Percentiles rank a stretch among this genome's conserved stretches.
These are phyloP conservation scores for Thamnidium elegans DNA, from an alignment of 192 early-diverging fungal species.

Conservation along the genomic window DNA sequence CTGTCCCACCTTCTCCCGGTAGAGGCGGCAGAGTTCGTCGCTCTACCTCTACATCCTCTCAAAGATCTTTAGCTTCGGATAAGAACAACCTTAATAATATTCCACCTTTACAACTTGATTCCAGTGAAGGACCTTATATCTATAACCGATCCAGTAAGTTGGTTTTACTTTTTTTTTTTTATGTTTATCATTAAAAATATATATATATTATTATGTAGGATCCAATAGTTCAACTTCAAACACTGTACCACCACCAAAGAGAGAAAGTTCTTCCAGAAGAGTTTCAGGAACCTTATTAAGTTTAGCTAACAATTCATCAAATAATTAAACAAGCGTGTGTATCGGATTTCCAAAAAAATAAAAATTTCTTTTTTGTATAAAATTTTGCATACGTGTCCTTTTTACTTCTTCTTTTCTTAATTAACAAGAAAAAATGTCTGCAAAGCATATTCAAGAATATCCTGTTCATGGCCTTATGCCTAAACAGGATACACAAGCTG, in stretches of 20 bases:
- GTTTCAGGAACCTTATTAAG: constrained; percentile 25
- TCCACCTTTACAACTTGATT: constrained; percentile 29
- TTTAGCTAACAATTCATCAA: not conserved
- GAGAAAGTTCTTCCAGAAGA: constrained; percentile 19
- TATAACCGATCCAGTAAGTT: not conserved
- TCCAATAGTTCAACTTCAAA: not conserved
- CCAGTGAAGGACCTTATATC: not conserved
- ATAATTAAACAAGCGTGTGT: too few species aligned
- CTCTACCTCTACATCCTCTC: constrained; percentile 30
- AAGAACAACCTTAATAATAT: constrained; percentile 19
- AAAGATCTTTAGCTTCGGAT: constrained; percentile 23
- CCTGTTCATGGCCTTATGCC: constrained; percentile 65
- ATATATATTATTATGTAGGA: too few species aligned
- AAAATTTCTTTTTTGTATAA: too few species aligned
- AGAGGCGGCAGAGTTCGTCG: constrained; percentile 25
- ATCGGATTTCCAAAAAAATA: too few species aligned
- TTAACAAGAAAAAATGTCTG: constrained; percentile 1
- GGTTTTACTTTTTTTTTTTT: not conserved
- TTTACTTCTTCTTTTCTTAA: constrained; percentile 4
- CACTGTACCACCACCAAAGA: constrained; percentile 1
- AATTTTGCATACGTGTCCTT: not conserved
- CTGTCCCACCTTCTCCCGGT: constrained; percentile 31
- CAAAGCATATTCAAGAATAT: constrained; percentile 41
- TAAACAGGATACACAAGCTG: constrained; percentile 79
- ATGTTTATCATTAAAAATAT: too few species aligned